These are phyloP conservation scores for Naganishia randhawae DNA, from an alignment of 768 basidiomycete species.

Conservation along the genomic window DNA sequence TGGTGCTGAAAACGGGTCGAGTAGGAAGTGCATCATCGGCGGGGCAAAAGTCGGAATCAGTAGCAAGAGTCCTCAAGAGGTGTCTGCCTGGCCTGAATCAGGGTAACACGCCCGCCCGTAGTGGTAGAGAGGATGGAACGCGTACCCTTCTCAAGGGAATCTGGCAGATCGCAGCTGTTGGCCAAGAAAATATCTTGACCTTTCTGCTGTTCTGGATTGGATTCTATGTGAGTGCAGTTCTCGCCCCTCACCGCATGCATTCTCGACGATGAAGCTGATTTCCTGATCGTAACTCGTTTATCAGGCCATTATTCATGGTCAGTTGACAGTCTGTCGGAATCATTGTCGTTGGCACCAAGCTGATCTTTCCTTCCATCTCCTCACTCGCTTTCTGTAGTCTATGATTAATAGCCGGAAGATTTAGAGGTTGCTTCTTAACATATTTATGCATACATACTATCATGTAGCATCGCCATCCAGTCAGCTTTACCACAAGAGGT, in stretches of 20 bases:
- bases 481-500: too few relatives aligned
- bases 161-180: constrained; percentile 70
- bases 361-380: too few relatives aligned
- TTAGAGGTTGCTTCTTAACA: too few relatives aligned
- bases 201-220: constrained; percentile 92
- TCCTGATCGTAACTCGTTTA: neutral
- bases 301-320: constrained; percentile 26
- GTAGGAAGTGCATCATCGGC: neutral
- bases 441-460: too few relatives aligned
- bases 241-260: neutral
- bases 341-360: too few relatives aligned
- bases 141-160: constrained; percentile 34
- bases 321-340: too few relatives aligned
- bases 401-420: too few relatives aligned
- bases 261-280: too few relatives aligned
- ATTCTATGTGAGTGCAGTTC: constrained; percentile 60
- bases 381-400: too few relatives aligned
- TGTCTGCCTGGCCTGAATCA: constrained; percentile 43
- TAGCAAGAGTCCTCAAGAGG: constrained; percentile 30
- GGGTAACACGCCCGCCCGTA: constrained; percentile 40
- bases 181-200: constrained; percentile 84
- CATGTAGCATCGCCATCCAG: too few relatives aligned
- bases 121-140: neutral
- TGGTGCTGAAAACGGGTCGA: constrained; percentile 57
- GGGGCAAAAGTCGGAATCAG: neutral